A percentile compares a stretch with the other conserved stretches of the same genome.
Evolutionary conservation across 2,329 filamentous ascomycete species (phyloP).

Genomic region (Endoconidiophora polonica): DNA sequence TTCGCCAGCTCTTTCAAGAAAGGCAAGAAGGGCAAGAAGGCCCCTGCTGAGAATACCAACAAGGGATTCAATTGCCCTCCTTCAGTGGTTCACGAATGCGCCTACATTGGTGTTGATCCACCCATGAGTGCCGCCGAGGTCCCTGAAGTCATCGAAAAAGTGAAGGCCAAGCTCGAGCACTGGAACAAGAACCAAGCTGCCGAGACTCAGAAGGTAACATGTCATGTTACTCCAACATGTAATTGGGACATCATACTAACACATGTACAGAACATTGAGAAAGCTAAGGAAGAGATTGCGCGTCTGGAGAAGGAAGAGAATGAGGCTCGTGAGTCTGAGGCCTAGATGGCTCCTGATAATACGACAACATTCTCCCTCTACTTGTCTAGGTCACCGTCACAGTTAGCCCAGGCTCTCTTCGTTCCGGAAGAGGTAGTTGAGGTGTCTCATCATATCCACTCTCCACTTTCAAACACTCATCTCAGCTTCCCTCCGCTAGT

Average conservation of each 20-base stretch:
- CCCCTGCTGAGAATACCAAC: constrained; percentile 20
- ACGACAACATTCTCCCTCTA: too few species aligned
- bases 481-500: too few species aligned
- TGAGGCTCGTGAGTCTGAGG: constrained; percentile 17
- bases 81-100: constrained; percentile 79
- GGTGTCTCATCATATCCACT: too few species aligned
- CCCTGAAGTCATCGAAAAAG: constrained; percentile 63
- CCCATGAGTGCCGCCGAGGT: constrained; percentile 77
- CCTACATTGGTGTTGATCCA: constrained; percentile 68
- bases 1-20: constrained; percentile 68
- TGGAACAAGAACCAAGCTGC: constrained; percentile 84
- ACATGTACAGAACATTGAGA: constrained; percentile 66
- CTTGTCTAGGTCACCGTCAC: too few species aligned
- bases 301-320: constrained; percentile 51
- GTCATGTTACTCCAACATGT: neutral
- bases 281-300: constrained; percentile 91
- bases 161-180: constrained; percentile 75
- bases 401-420: too few species aligned
- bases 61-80: constrained; percentile 68
- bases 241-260: constrained; percentile 18
- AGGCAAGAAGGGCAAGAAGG: constrained; percentile 71
- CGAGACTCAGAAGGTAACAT: constrained; percentile 75
- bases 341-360: neutral
- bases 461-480: too few species aligned
- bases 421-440: too few species aligned